A percentile compares a stretch with the other conserved stretches of the same genome.
phyloP scores from a whole-genome alignment of 495 filamentous ascomycete species.

The Diplogelasinospora grovesii region DNA sequence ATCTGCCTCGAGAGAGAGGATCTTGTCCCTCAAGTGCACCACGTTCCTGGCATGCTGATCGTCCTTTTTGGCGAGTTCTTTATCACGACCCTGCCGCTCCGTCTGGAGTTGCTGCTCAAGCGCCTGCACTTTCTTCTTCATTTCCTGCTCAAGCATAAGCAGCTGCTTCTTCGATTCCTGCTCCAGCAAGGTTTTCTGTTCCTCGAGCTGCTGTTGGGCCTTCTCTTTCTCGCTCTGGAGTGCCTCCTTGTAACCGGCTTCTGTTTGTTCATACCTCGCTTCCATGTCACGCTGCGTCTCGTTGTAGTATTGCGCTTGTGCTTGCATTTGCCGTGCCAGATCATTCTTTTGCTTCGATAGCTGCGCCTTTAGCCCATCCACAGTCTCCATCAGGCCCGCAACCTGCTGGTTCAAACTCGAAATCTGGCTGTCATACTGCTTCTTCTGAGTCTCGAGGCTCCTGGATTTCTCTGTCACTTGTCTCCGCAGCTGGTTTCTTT shows the following conservation, averaged over 20 bases:
- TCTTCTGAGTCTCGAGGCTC: no score
- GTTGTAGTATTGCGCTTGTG: background rate
- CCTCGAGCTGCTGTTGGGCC: background rate
- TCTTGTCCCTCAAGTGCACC: conserved; percentile 2
- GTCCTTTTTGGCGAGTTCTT: background rate
- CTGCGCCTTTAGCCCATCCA: no score
- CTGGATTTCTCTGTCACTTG: background rate
- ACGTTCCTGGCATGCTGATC: conserved; percentile 4
- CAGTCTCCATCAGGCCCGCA: background rate
- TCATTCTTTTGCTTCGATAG: background rate
- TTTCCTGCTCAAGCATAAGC: background rate
- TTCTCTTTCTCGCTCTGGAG: background rate
- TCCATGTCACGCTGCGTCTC: background rate
- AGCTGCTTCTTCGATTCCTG: conserved; percentile 2
- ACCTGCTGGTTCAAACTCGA: background rate
- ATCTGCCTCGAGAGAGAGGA: conserved; percentile 15
- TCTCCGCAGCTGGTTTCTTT: background rate
- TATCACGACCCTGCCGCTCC: background rate
- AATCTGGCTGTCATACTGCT: background rate
- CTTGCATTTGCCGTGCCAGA: background rate
- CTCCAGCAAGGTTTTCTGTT: background rate
- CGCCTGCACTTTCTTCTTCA: background rate
- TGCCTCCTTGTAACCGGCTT: background rate
- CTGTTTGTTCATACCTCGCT: background rate
- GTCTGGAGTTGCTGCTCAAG: conserved; percentile 1